phyloP scores from a whole-genome alignment of 2,329 filamentous ascomycete genomes.

The Colletotrichum limetticola region DNA sequence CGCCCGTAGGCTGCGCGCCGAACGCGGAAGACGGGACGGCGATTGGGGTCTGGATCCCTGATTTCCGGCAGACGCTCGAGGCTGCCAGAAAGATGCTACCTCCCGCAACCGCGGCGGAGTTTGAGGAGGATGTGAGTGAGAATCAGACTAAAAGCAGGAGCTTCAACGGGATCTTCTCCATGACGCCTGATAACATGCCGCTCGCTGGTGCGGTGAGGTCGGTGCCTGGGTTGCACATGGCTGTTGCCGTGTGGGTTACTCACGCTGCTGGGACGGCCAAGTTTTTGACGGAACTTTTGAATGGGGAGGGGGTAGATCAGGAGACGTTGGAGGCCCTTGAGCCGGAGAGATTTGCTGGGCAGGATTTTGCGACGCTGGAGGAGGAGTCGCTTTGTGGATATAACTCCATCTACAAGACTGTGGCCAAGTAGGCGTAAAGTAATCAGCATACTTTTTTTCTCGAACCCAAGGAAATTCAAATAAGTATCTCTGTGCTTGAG shows the following conservation, averaged over 20 bases:
- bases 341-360: conserved; percentile 11
- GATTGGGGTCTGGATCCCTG: conserved; percentile 11
- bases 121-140: neutral
- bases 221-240: conserved; percentile 3
- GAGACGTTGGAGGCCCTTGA: neutral
- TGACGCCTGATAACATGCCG: conserved; percentile 39
- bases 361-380: neutral
- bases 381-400: conserved; percentile 5
- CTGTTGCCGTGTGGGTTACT: conserved; percentile 20
- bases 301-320: neutral
- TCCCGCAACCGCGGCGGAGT: neutral
- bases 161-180: conserved; percentile 25
- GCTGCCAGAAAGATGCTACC: conserved; percentile 1
- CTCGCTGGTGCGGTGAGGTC: conserved; percentile 25
- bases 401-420: conserved; percentile 21
- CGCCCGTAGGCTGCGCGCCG: conserved; percentile 3
- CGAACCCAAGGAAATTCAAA: too few species aligned
- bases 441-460: too few species aligned
- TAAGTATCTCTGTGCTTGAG: too few species aligned
- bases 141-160: neutral
- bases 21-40: neutral
- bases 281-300: neutral
- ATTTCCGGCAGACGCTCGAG: conserved; percentile 1
- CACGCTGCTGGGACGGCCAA: conserved; percentile 20
- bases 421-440: neutral